Conservation (phyloP, 2,329 filamentous ascomycete species). For the Knoxdaviesia capensis region DNA sequence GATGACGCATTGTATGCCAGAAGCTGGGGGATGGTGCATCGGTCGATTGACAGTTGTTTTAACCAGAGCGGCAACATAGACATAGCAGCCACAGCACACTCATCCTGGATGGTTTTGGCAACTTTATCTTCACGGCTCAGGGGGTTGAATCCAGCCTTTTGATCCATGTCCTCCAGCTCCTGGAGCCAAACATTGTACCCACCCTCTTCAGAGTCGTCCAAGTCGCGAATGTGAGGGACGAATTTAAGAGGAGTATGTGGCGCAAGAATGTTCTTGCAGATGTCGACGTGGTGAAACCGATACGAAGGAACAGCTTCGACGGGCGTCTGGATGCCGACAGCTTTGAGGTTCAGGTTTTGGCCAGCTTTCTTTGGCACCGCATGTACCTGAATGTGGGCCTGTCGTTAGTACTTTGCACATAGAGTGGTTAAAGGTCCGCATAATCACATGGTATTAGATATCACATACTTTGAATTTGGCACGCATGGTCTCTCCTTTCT, state of each 20-base stretch:
- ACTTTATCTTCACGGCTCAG: conserved; percentile 30
- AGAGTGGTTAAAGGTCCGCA: too few relatives aligned
- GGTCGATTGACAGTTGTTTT: conserved; percentile 24
- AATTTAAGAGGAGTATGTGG: conserved; percentile 40
- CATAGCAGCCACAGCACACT: conserved; percentile 28
- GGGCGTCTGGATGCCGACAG: conserved; percentile 26
- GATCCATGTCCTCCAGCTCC: conserved; percentile 35
- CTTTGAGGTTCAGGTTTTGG: conserved; percentile 15
- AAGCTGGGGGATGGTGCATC: conserved; percentile 16
- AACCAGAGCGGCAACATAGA: conserved; percentile 35
- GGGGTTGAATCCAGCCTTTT: conserved; percentile 34
- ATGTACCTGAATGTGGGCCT: background rate
- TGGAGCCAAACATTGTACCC: conserved; percentile 35
- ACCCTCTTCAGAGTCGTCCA: conserved; percentile 33
- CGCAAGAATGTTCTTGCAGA: conserved; percentile 36
- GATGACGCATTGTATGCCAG: too few relatives aligned
- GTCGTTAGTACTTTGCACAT: too few relatives aligned
- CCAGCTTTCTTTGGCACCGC: too few relatives aligned
- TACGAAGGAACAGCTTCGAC: conserved; percentile 34
- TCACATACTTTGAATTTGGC: conserved; percentile 28
- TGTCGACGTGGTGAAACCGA: conserved; percentile 38
- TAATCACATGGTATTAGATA: too few relatives aligned
- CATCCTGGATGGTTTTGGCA: conserved; percentile 25
- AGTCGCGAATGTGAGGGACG: conserved; percentile 36
- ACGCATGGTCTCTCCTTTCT: conserved; percentile 20